Base-by-base conservation (phyloP, 345 rosid species). In the Psidium friedrichsthalianum region DNA sequence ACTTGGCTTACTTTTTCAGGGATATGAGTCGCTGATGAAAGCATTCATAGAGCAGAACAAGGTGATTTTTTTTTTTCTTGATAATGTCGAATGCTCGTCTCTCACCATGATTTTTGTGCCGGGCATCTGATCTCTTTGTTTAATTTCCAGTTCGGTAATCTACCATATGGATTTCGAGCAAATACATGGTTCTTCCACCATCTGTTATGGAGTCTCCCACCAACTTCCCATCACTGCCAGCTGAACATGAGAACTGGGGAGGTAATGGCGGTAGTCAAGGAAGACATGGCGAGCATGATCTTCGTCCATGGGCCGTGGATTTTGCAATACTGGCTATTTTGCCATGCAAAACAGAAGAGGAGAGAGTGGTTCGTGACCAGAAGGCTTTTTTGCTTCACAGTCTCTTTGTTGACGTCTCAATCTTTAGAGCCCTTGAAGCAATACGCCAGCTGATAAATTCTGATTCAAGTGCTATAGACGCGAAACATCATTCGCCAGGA, bases 101-200 rank as follows among this genome's bases (percentile, higher is more conserved):
- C 15, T 54, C 14, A 40, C 47, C 49, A 69, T 51, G 42, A 49
- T 29, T 24, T 82, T 27, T 74, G 56, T 40, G 22, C 40, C 44
- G 13, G 25, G 27, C 74, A 55, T 54, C 20, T 12, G 42, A 59
- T 47, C 25, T 42, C 53, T 49, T 52, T 36, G 53, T 51, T 74
- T 32, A 24, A 55, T 83, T 85, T 90, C 55, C 90, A 94, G 96
- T 94, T 92, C 59, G 96, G 95, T 76, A 94, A 93, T 87, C 96
- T 94, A 78, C 94, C 95, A n/a, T 93, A 90, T 42, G 94, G 95
- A 74, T 91, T 94, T 88, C 93, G 96, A 25, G 89, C 94, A 88
- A 94, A 94, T 87, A 87, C 96, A 82, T 94, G 95, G 95, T 92
- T 94, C 92, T 92, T 84, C 93, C 93, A 85, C 93, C 95, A 53